A percentile compares a stretch with the other conserved stretches of the same genome.
Evolutionary conservation across 176 grass and related monocot genomes (phyloP).

Genomic region (Avena eriantha): DNA sequence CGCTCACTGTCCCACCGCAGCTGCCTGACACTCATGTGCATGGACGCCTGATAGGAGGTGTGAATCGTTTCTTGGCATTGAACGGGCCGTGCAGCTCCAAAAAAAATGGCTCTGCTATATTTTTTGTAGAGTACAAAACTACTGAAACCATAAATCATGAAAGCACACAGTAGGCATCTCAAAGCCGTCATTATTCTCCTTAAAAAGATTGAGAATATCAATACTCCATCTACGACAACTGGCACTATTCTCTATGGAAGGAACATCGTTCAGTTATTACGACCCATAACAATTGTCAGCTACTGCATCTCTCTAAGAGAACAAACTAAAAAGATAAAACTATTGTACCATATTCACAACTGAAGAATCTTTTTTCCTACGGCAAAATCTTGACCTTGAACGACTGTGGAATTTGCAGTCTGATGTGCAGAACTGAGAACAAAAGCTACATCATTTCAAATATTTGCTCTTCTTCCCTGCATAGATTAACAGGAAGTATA

Average conservation of each 20-base stretch:
- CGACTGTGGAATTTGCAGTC: not conserved
- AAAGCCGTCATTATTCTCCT: not conserved
- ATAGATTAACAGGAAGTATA: slow-evolving; percentile 74
- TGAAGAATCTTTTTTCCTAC: not conserved
- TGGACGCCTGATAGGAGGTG: too few species aligned
- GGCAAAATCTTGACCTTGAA: not conserved
- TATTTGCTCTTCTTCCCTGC: slow-evolving; percentile 81
- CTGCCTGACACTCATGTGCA: too few species aligned
- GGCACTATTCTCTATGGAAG: too few species aligned
- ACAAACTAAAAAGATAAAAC: not conserved
- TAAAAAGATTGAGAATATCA: not conserved
- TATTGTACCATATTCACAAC: not conserved
- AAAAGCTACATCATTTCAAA: slow-evolving; percentile 57
- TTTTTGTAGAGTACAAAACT: not conserved
- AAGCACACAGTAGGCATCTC: not conserved
- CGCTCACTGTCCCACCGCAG: too few species aligned
- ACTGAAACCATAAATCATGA: not conserved
- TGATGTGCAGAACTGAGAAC: not conserved
- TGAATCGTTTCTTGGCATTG: too few species aligned
- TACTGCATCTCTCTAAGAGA: not conserved
- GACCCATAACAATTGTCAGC: not conserved
- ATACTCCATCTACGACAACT: too few species aligned
- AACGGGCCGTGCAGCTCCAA: too few species aligned
- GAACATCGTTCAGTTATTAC: slow-evolving; percentile 8
- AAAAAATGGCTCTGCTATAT: too few species aligned